phyloP scores from a whole-genome alignment of 768 basidiomycete genomes.

The Leccinum ochraceum region DNA sequence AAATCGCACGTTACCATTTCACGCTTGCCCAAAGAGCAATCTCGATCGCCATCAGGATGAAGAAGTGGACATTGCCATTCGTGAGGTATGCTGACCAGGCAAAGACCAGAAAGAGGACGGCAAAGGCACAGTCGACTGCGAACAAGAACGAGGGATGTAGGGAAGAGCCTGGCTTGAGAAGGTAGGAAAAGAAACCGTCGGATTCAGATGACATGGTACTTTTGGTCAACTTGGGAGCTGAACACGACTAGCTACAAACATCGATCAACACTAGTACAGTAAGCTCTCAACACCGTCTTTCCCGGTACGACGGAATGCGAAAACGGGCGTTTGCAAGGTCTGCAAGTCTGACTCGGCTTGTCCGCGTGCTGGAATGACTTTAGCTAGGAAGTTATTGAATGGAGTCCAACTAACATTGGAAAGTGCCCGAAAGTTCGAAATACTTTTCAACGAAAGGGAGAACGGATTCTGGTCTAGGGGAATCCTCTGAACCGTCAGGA shows the following conservation, averaged over 20 bases:
- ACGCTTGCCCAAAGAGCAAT: constrained; percentile 74
- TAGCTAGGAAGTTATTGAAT: background rate
- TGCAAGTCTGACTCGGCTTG: background rate
- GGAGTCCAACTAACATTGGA: constrained; percentile 43
- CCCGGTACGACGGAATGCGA: constrained; percentile 18
- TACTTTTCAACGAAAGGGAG: constrained; percentile 48
- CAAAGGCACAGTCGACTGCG: constrained; percentile 62
- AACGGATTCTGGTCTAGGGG: constrained; percentile 36
- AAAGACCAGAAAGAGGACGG: constrained; percentile 58
- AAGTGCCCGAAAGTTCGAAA: constrained; percentile 52
- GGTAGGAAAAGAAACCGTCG: constrained; percentile 49
- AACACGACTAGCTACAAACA: constrained; percentile 19
- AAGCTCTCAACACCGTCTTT: background rate
- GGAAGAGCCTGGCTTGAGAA: constrained; percentile 76
- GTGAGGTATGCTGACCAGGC: constrained; percentile 60
- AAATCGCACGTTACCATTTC: constrained; percentile 60
- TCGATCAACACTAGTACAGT: constrained; percentile 8
- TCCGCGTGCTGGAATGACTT: constrained; percentile 11
- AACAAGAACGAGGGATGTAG: constrained; percentile 67
- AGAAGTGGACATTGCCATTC: constrained; percentile 64
- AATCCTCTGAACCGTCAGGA: constrained; percentile 20
- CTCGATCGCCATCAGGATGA: constrained; percentile 65
- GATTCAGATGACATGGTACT: constrained; percentile 24
- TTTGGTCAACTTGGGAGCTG: background rate
- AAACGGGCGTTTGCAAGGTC: background rate